Evolutionary conservation across 2,329 filamentous ascomycete genomes (phyloP), one percentile per base, ranked within the genome.

Genomic region (Penicillium griseofulvum): DNA sequence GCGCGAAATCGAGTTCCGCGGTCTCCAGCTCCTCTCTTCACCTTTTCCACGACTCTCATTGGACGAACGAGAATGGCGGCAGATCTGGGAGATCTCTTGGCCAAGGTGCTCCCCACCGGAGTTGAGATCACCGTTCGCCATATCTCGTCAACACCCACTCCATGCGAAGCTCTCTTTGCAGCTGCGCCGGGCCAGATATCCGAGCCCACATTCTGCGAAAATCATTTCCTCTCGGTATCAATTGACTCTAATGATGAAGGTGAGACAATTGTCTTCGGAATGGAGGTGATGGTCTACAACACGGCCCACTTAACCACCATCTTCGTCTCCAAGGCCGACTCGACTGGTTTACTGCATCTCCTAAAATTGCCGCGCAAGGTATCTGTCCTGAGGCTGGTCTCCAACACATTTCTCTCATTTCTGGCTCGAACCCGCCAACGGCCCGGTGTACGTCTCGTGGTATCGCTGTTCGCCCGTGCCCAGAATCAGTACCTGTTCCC

Each of bases 311-410:
- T 91, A 24, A 96, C 89, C 1, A 97, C 90, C 4, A 82, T 97
- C 51, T 99, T 99, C 71, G 88, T 99, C 24, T 93, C 92, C 60
- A 99, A 99, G 74, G 94, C 94, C 46, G 94, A 99, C 76, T 97
- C 94, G 10, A 97, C 93, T 0, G 94, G 95, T 24, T 95, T 91
- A 69, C 77, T 97, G 10, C 80, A 86, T 62, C 79, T 88, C 2
- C 77, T 92, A 34, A 76, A 83, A 44, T 47, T 65, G 17, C 77
- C 89, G 0, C 83, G 86, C 16, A 82, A 62, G 80, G 83, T 90
- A 4, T 91, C 91, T 0, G 82, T 96, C 47, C 68, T 77, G 8
- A 85, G 89, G 59, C 80, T 85, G 31, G 82, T 95, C 42, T 88
- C 87, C 45, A 84, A 86, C 5, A 83, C 86, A 0, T 96, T 97